Evolutionary conservation across 352 stramenopile species (phyloP).

Genomic region (Detonula confervacea): DNA sequence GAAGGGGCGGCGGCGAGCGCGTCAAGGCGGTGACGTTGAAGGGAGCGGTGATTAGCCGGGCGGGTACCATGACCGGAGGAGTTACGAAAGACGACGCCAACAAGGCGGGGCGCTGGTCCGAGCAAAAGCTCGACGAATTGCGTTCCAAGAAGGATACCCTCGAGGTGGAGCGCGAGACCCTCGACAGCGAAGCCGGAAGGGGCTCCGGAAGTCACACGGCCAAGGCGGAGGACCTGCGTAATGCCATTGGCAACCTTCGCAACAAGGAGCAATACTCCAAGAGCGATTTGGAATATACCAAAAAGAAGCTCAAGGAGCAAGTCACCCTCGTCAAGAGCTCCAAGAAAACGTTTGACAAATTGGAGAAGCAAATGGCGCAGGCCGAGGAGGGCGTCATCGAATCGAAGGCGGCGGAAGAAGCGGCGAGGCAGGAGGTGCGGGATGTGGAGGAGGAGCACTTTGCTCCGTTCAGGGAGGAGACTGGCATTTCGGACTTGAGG

Average conservation of each 20-base stretch:
- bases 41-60: slow-evolving; percentile 96
- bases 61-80: slow-evolving; percentile 97
- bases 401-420: slow-evolving; percentile 62
- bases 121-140: slow-evolving; percentile 90
- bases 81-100: slow-evolving; percentile 88
- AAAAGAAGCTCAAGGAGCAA: slow-evolving; percentile 77
- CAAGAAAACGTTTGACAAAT: slow-evolving; percentile 59
- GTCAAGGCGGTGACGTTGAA: slow-evolving; percentile 90
- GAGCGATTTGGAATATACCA: slow-evolving; percentile 78
- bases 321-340: slow-evolving; percentile 65
- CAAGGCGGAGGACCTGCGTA: slow-evolving; percentile 76
- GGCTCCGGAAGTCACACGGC: slow-evolving; percentile 39
- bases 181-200: slow-evolving; percentile 58
- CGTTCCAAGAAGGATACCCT: slow-evolving; percentile 89
- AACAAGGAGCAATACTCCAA: slow-evolving; percentile 79
- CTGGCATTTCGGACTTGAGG: slow-evolving; percentile 78
- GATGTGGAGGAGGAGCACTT: slow-evolving; percentile 81
- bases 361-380: slow-evolving; percentile 60
- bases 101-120: slow-evolving; percentile 90
- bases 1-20: slow-evolving; percentile 36
- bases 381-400: slow-evolving; percentile 66
- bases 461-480: slow-evolving; percentile 76
- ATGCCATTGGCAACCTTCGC: slow-evolving; percentile 69
- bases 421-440: slow-evolving; percentile 64
- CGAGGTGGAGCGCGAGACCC: slow-evolving; percentile 67